Base-by-base conservation (phyloP, 257 asterid species). In the Ligustrum vulgare region DNA sequence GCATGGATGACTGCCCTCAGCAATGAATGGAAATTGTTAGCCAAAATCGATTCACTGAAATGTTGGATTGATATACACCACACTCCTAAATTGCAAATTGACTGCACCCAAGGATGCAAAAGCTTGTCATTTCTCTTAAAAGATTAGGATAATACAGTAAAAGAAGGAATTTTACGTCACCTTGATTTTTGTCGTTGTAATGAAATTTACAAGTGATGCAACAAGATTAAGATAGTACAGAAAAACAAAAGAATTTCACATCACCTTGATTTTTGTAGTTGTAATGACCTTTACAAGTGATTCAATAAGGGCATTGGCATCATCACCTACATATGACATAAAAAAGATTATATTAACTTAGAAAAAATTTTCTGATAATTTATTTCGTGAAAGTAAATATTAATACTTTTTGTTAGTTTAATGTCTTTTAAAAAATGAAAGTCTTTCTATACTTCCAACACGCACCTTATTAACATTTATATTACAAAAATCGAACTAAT, bases 11-110 rank as follows among this genome's bases (percentile, higher is more conserved):
- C 64, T 71, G 93, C 92, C 81, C 86, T 83, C 67, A 92, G 54
- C 82, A 90, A 73, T 54, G 86, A 81, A 68, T 85, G 83, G 31
- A 89, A 79, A 77, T 90, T 88, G 51, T 60, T 80, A 70, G 78
- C 88, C 85, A 92, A 83, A 75, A 79, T 8, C 45, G 84, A 70
- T 56, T 80, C 71, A 68, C 75, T 75, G 69, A 92, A 82, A 80
- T 92, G 93, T 73, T 92, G 97, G 78, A 89, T 79, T 2, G 97
- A 90, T 82, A 90, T 82, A 74, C 97, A 90, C 97, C 97, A 92
- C 37, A 86, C 89, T 18, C 92, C 93, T 81, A 89, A 84, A 78
- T 86, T 92, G 82, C 96, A 92, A 79, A 89, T 87, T 65, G 93
- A 85, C 97, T 91, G 89, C 88, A 84, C 54, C 67, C 74, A 67